Base-by-base conservation (phyloP, 441 rosid genomes). In the Bruguiera hainesii region DNA sequence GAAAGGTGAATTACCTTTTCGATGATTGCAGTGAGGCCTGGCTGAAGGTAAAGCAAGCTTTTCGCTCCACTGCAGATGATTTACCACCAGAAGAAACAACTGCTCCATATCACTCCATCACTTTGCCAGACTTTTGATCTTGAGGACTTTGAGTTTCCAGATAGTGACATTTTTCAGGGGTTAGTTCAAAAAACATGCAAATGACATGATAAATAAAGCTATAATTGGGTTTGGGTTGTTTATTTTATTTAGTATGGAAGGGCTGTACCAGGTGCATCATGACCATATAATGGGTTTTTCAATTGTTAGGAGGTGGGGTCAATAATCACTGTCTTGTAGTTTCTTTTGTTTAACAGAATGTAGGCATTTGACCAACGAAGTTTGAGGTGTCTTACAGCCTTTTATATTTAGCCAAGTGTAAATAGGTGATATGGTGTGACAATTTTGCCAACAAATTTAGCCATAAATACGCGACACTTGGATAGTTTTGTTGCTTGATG, bases 71-170 rank as follows among this genome's bases (percentile, higher is more conserved):
- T 73, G 96, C 96, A 15, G 99, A 92, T 80, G 99, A 96, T 84
- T 80, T 96, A 70, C 98, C 99, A 2, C 98, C 98, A 8, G 99
- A 96, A 81, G 99, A 96, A 82, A 93, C 99, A 6, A 90, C 96
- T 65, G 98, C 99, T 46, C 99, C 99, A 1, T 96, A 96, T 74
- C 97, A 92, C 80, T 93, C 99, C 8, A 96, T 96, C 68, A 96
- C 99, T 19, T 83, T 96, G 86, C 99, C 99, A 4, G 99, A 96
- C 99, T 46, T 96, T 96, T 83, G 99, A 96, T 84, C 99, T 96
- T 75, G 99, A 92, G 83, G 99, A 96, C 72, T 96, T 96, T 84
- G 99, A 96, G 92, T 89, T 96, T 69, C 99, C 97, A 79, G 97
- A 96, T 67, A 89, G 84, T 80, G 99, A 93, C 68, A 82, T 89